Conservation (phyloP, 257 asterid species). For the Perilla frutescens region DNA sequence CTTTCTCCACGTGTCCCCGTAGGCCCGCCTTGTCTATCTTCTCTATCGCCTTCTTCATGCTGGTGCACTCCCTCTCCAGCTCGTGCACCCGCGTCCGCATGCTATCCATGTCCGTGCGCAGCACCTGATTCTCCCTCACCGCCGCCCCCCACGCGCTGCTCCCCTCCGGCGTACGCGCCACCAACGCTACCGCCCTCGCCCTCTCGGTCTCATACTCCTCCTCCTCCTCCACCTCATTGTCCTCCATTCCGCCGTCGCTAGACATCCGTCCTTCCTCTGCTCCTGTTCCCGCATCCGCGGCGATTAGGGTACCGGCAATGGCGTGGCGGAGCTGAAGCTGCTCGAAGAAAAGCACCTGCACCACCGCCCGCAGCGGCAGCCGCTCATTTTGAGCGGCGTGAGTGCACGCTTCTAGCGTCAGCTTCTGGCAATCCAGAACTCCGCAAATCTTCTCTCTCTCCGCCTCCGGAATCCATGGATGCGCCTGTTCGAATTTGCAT, state of each 20-base stretch:
- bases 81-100: slow-evolving; percentile 90
- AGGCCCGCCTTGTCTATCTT: slow-evolving; percentile 64
- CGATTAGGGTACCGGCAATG: slow-evolving; percentile 73
- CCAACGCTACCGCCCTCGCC: slow-evolving; percentile 22
- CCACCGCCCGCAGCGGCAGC: slow-evolving; percentile 91
- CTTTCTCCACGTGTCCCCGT: slow-evolving; percentile 45
- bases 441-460: slow-evolving; percentile 88
- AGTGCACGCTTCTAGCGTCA: slow-evolving; percentile 95
- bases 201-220: background rate
- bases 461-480: slow-evolving; percentile 78
- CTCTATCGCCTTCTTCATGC: slow-evolving; percentile 72
- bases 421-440: slow-evolving; percentile 83
- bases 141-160: slow-evolving; percentile 68
- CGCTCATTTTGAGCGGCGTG: slow-evolving; percentile 99
- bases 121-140: slow-evolving; percentile 87
- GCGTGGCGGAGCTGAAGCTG: slow-evolving; percentile 99
- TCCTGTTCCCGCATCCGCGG: slow-evolving; percentile 47
- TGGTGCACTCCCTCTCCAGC: slow-evolving; percentile 84
- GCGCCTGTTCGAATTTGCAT: slow-evolving; percentile 57
- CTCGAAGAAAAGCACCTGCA: slow-evolving; percentile 93
- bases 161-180: slow-evolving; percentile 40
- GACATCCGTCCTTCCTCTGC: slow-evolving; percentile 38
- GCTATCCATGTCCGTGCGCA: slow-evolving; percentile 80
- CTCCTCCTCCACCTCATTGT: slow-evolving; percentile 26
- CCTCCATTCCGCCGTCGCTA: slow-evolving; percentile 39